Conservation (phyloP, 2,329 filamentous ascomycete species). For the Fusarium sp. region DNA sequence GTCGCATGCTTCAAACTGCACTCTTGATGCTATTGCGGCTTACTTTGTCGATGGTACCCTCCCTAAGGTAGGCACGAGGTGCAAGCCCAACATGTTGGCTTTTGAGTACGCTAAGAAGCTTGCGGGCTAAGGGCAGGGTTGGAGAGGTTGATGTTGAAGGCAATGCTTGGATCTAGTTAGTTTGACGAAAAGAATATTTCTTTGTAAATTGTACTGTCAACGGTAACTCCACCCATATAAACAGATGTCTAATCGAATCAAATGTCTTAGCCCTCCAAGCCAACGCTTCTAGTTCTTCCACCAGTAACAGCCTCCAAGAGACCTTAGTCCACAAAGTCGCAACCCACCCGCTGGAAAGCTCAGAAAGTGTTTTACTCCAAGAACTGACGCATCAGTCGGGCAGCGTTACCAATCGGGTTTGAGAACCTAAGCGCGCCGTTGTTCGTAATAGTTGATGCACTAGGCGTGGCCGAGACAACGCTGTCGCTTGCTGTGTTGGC, state of each 20-base stretch:
- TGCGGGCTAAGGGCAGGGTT: not conserved
- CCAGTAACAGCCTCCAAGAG: too few relatives aligned
- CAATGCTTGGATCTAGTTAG: rapidly evolving
- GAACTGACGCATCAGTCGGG: not conserved
- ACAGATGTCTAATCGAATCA: too few relatives aligned
- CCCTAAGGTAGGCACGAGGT: conserved; percentile 19
- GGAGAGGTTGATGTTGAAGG: not conserved
- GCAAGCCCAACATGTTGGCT: conserved; percentile 26
- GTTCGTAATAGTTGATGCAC: conserved; percentile 1
- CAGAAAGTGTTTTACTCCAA: not conserved
- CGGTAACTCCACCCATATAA: too few relatives aligned
- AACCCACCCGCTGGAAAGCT: not conserved
- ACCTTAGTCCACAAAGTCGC: too few relatives aligned
- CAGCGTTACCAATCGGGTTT: conserved; percentile 19
- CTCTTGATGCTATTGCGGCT: conserved; percentile 13
- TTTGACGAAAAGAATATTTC: too few relatives aligned
- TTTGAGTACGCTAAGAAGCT: conserved; percentile 24
- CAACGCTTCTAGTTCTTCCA: too few relatives aligned
- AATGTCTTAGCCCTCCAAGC: too few relatives aligned
- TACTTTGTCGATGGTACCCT: conserved; percentile 27
- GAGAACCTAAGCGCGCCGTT: conserved; percentile 22
- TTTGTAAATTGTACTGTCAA: too few relatives aligned
- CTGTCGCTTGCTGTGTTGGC: not conserved
- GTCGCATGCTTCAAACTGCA: conserved; percentile 27
- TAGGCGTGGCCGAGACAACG: conserved; percentile 6